Conservation (phyloP, 164 flowering plant species). For the Umbilicus rupestris region DNA sequence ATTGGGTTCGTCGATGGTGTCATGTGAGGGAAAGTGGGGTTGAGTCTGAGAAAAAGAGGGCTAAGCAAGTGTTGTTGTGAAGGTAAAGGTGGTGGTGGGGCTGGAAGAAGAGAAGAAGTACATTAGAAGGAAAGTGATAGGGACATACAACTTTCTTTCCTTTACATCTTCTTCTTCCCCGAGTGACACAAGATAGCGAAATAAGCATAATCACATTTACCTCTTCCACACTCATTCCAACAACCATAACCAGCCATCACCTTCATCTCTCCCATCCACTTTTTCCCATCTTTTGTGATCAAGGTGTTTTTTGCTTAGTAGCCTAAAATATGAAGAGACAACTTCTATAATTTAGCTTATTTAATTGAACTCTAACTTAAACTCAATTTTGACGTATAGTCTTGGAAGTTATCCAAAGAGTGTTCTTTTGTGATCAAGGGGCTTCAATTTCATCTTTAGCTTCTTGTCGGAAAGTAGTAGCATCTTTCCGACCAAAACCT, state of each 20-base stretch:
- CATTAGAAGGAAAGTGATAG: slow-evolving; percentile 1
- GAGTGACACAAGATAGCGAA: not conserved
- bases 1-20: too few relatives aligned
- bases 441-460: not conserved
- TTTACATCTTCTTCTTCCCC: not conserved
- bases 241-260: not conserved
- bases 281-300: slow-evolving; percentile 1
- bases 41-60: not conserved
- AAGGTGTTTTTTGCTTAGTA: slow-evolving; percentile 2
- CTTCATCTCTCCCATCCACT: not conserved
- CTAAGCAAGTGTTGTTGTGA: not conserved
- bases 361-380: not conserved
- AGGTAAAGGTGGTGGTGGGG: not conserved
- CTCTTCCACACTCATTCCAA: not conserved
- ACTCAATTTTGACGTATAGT: too few relatives aligned
- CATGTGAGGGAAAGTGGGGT: slow-evolving; percentile 1
- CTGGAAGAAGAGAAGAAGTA: not conserved
- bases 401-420: too few relatives aligned
- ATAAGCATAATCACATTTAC: not conserved
- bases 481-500: not conserved
- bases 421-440: not conserved
- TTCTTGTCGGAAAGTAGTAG: not conserved
- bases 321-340: not conserved
- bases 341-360: too few relatives aligned
- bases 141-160: slow-evolving; percentile 5